phyloP scores from a whole-genome alignment of 306 rosid genomes.

The Abrus pulchellus region DNA sequence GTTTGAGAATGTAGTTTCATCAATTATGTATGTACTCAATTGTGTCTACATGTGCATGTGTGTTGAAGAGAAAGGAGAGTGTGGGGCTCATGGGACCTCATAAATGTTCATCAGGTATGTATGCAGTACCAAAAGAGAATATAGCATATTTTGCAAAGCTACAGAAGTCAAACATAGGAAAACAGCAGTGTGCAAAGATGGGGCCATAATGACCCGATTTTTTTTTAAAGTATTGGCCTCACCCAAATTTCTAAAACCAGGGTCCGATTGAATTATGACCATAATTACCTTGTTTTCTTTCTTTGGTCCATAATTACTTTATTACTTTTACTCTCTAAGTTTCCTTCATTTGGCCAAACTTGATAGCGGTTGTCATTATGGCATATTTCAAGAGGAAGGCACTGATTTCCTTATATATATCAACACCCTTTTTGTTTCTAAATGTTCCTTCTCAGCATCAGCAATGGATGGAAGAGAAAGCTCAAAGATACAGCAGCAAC shows the following conservation, averaged over 20 bases:
- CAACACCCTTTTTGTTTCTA: slow-evolving; percentile 31
- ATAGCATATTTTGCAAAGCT: slow-evolving; percentile 19
- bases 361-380: slow-evolving; percentile 48
- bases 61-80: background rate
- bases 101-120: slow-evolving; percentile 8
- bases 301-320: slow-evolving; percentile 43
- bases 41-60: background rate
- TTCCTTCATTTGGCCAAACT: slow-evolving; percentile 42
- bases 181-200: slow-evolving; percentile 50
- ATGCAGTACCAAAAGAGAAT: background rate
- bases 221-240: background rate
- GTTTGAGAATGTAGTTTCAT: slow-evolving; percentile 8
- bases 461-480: slow-evolving; percentile 50
- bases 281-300: slow-evolving; percentile 35
- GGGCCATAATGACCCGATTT: slow-evolving; percentile 37
- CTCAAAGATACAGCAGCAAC: slow-evolving; percentile 33
- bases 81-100: slow-evolving; percentile 27
- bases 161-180: slow-evolving; percentile 49
- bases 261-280: slow-evolving; percentile 49
- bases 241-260: slow-evolving; percentile 41
- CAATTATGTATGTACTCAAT: slow-evolving; percentile 31
- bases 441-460: slow-evolving; percentile 21
- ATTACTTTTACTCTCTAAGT: slow-evolving; percentile 41
- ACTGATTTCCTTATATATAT: slow-evolving; percentile 41
- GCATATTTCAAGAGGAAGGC: slow-evolving; percentile 5